Evolutionary conservation across 2,329 filamentous ascomycete genomes (phyloP), one percentile per base, ranked within the genome.

Genomic region (Huntiella bhutanensis): DNA sequence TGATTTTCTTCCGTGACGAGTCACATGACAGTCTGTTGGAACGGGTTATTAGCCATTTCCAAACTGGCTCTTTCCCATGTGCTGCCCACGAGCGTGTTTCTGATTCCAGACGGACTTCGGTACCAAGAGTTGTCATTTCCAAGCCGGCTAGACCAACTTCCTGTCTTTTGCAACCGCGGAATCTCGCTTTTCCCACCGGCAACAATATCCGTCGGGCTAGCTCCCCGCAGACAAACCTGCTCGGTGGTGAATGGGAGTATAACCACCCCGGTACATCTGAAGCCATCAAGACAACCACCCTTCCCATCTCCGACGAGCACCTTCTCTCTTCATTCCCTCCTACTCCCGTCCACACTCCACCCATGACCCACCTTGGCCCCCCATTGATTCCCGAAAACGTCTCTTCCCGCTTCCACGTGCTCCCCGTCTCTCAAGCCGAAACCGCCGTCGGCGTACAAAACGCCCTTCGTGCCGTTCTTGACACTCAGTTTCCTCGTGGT

Each of bases 391-490:
- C 41, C 6, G 48, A 50, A 37, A 47, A 50, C 11, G 33, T 47
- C 5, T 43, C 43, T 10, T 16, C 38, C 12, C 45, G 45, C 40
- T 45, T 50, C 32, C 49, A 50, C 15, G 64, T 67, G 5, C 64
- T 76, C 45, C 54, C 58, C 8, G 59, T 63, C 2, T 55, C 55
- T 3, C 54, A 57, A 13, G 60, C 60, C 17, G 62, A 66, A 47
- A 71, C 68, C 3, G 66, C 71, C 1, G 63, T 76, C 3, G 61
- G 62, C 1, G 59, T 73, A 4, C 75, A 80, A 51, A 76, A 78
- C 53, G 65, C 66, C 0, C 57, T 79, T 12, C 66, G 75, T 3
- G 64, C 65, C 12, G 56, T 75, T 3, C 61, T 79, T 0, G 66
- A 63, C 41, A 56, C 59, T 2, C 65, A 70, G 49, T 73, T 76